A percentile compares a stretch with the other conserved stretches of the same genome.
Conservation (phyloP, 805 yeast species). For the Yarrowia divulgata region DNA sequence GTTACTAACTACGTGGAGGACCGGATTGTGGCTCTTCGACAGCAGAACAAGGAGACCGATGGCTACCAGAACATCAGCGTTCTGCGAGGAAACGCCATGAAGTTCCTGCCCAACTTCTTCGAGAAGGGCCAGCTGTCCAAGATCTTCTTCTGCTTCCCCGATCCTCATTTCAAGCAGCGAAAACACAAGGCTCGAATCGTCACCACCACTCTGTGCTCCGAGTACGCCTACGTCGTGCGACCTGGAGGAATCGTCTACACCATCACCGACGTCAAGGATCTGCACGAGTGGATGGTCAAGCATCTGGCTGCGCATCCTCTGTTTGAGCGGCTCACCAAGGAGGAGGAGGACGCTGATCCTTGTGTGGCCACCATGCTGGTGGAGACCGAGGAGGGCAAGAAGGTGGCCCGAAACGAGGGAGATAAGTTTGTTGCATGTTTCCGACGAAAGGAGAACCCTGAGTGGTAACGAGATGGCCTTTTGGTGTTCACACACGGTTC, state of each 20-base stretch:
- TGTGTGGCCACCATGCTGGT: conserved; percentile 89
- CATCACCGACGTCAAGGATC: conserved; percentile 92
- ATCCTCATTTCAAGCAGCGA: conserved; percentile 96
- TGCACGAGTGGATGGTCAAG: conserved; percentile 95
- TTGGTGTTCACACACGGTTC: neutral
- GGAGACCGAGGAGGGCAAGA: conserved; percentile 98
- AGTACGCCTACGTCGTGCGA: conserved; percentile 86
- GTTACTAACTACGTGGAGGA: conserved; percentile 98
- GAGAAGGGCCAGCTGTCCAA: conserved; percentile 80
- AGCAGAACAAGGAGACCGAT: conserved; percentile 54
- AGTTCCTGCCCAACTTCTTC: conserved; percentile 93
- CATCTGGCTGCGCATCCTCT: conserved; percentile 91
- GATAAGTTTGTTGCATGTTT: conserved; percentile 88
- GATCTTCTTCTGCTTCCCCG: conserved; percentile 99
- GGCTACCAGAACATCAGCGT: conserved; percentile 86
- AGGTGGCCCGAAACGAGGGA: conserved; percentile 90
- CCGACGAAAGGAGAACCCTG: conserved; percentile 57
- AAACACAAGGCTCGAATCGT: conserved; percentile 97
- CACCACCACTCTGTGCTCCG: conserved; percentile 85
- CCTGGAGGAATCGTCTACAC: conserved; percentile 92
- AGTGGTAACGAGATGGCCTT: conserved; percentile 13
- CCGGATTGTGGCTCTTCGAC: conserved; percentile 86
- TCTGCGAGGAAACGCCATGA: conserved; percentile 95
- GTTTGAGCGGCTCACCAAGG: conserved; percentile 77
- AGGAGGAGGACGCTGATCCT: conserved; percentile 79